Evolutionary conservation across 805 yeast genomes (phyloP).

Genomic region (Debaryomyces prosopidis): DNA sequence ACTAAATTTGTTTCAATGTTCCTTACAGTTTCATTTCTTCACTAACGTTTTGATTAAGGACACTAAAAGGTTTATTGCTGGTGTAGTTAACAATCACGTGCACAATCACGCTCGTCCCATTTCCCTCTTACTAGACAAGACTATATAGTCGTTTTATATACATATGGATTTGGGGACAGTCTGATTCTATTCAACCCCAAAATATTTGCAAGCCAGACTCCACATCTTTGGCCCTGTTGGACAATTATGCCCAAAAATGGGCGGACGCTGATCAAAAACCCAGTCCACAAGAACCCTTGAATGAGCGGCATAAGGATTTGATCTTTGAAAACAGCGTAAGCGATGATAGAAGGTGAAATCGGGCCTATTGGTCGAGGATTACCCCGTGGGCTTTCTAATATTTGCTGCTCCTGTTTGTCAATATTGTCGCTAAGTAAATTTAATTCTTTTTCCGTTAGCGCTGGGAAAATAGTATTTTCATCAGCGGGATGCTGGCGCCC

Average conservation of each 20-base stretch:
- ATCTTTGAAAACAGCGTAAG: conserved; percentile 51
- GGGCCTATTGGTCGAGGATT: conserved; percentile 28
- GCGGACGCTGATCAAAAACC: conserved; percentile 33
- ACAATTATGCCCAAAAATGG: conserved; percentile 34
- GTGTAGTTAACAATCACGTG: not conserved
- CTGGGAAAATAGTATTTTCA: not conserved
- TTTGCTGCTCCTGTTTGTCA: conserved; percentile 14
- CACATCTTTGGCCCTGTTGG: conserved; percentile 27
- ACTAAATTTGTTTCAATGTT: not conserved
- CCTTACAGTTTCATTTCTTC: not conserved
- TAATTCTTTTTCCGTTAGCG: conserved; percentile 21
- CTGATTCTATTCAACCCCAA: conserved; percentile 18
- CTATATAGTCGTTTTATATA: not conserved
- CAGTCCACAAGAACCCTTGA: conserved; percentile 52
- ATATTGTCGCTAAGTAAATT: conserved; percentile 15
- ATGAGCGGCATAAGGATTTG: conserved; percentile 54
- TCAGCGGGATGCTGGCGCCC: conserved; percentile 12
- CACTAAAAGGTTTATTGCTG: not conserved
- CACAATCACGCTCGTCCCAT: not conserved
- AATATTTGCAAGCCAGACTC: conserved; percentile 21
- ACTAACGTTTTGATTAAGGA: not conserved
- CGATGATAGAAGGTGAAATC: conserved; percentile 45
- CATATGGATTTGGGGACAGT: not conserved
- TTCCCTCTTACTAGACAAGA: not conserved
- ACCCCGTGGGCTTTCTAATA: conserved; percentile 5